A percentile compares a stretch with the other conserved stretches of the same genome.
Conservation (phyloP, 1,284 basidiomycete species). For the Irpex sp. region DNA sequence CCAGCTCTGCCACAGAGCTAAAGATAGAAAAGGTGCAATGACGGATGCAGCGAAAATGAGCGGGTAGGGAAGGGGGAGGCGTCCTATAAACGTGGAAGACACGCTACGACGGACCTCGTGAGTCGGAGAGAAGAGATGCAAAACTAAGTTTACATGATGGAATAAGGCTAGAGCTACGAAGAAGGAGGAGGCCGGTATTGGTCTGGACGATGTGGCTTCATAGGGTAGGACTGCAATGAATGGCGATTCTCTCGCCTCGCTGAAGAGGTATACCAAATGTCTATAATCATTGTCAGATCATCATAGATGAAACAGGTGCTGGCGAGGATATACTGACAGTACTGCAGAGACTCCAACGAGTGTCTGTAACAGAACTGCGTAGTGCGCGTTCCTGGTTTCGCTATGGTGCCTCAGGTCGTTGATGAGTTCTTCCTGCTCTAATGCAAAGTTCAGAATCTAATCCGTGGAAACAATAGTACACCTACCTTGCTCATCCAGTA, state of each 20-base stretch:
- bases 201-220: conserved; percentile 2
- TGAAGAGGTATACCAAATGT: conserved; percentile 22
- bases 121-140: conserved; percentile 14
- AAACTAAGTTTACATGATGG: conserved; percentile 19
- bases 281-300: conserved; percentile 9
- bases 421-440: conserved; percentile 29
- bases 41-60: conserved; percentile 14
- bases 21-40: conserved; percentile 19
- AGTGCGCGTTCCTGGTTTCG: conserved; percentile 16
- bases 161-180: conserved; percentile 21
- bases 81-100: conserved; percentile 7
- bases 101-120: conserved; percentile 11
- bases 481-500: conserved; percentile 30
- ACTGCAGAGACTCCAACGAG: conserved; percentile 21
- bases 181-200: conserved; percentile 11
- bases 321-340: conserved; percentile 17
- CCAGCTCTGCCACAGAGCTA: conserved; percentile 16
- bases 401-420: conserved; percentile 20
- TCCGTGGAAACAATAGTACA: background rate
- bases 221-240: conserved; percentile 16
- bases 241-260: conserved; percentile 19
- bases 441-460: background rate
- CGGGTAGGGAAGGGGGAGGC: conserved; percentile 17
- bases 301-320: background rate
- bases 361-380: conserved; percentile 17